These are phyloP conservation scores for Diplocarpon mali DNA, from an alignment of 2,329 filamentous ascomycete genomes.

Conservation along the genomic window DNA sequence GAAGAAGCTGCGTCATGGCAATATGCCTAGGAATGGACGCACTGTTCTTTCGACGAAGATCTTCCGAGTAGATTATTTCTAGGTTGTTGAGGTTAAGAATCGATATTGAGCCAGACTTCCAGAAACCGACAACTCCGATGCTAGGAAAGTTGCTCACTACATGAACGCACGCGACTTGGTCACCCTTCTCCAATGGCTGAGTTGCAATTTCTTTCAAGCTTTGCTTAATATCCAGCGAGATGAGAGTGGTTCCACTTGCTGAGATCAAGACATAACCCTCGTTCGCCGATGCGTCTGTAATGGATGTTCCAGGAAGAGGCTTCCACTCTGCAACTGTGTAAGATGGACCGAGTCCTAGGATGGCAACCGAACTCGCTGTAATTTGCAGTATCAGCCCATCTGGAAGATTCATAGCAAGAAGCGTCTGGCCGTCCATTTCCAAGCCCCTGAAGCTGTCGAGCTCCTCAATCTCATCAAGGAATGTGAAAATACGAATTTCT, in stretches of 20 bases:
- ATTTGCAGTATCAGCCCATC: constrained; percentile 62
- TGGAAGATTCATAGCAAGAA: constrained; percentile 57
- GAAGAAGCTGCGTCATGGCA: constrained; percentile 67
- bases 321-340: constrained; percentile 48
- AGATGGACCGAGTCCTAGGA: constrained; percentile 51
- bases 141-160: constrained; percentile 52
- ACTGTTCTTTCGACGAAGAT: constrained; percentile 50
- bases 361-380: constrained; percentile 48
- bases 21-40: constrained; percentile 76
- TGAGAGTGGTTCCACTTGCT: constrained; percentile 59
- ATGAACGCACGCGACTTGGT: constrained; percentile 79
- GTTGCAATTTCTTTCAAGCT: constrained; percentile 46
- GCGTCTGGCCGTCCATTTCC: constrained; percentile 55
- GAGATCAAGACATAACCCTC: constrained; percentile 60
- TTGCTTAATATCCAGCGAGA: constrained; percentile 53
- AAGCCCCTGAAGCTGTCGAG: constrained; percentile 66
- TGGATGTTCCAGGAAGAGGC: constrained; percentile 38
- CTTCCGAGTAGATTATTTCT: constrained; percentile 52
- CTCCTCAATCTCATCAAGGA: constrained; percentile 74
- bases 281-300: constrained; percentile 73
- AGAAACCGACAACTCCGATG: constrained; percentile 76
- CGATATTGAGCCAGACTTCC: constrained; percentile 70
- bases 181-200: constrained; percentile 51
- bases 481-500: constrained; percentile 74
- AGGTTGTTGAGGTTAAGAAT: constrained; percentile 60